phyloP scores from a whole-genome alignment of 2,329 filamentous ascomycete species.

The Alternaria viburni region DNA sequence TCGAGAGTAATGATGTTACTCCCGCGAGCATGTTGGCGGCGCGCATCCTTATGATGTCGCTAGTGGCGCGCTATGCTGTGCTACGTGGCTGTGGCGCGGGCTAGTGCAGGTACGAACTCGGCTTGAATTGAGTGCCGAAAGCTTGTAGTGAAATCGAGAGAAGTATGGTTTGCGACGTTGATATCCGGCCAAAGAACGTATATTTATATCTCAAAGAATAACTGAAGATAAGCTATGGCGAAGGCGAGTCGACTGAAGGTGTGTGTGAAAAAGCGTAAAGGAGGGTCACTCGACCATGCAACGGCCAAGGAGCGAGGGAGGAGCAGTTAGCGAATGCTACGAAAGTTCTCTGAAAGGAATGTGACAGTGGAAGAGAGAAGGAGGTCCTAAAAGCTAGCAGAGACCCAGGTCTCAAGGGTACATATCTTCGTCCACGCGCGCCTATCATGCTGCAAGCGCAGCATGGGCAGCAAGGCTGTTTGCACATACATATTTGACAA shows the following conservation, averaged over 20 bases:
- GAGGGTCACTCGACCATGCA: conserved; percentile 14
- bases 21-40: conserved; percentile 28
- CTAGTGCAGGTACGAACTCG: conserved; percentile 24
- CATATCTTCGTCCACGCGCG: conserved; percentile 24
- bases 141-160: not conserved
- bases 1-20: conserved; percentile 28
- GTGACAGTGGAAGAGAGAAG: conserved; percentile 29
- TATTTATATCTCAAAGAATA: conserved; percentile 2
- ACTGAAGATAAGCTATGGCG: not conserved
- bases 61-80: conserved; percentile 30
- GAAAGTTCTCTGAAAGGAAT: conserved; percentile 26
- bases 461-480: conserved; percentile 5
- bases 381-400: conserved; percentile 13
- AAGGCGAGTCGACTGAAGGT: not conserved
- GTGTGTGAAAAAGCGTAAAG: conserved; percentile 4
- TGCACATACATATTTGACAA: conserved; percentile 27
- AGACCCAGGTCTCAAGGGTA: conserved; percentile 9
- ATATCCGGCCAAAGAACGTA: not conserved
- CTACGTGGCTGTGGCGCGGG: conserved; percentile 29
- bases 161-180: not conserved
- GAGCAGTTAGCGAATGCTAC: conserved; percentile 32
- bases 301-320: conserved; percentile 12
- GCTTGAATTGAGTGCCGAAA: conserved; percentile 13
- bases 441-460: not conserved
- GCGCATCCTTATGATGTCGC: conserved; percentile 30